Evolutionary conservation across 768 basidiomycete genomes (phyloP).

Genomic region (Lyophyllum atratum): DNA sequence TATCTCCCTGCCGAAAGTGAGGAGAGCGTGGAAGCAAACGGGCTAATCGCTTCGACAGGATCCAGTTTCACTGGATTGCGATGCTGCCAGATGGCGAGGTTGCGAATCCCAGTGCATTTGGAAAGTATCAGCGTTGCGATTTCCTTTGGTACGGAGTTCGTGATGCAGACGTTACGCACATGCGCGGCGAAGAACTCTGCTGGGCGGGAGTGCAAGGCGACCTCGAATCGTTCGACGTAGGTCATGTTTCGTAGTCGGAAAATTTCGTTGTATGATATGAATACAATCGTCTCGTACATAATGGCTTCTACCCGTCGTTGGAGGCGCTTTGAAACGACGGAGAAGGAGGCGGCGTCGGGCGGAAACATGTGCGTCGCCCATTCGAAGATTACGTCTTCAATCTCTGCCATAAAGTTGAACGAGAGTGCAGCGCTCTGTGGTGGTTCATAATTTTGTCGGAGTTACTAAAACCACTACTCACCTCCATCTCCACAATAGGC

Average conservation of each 20-base stretch:
- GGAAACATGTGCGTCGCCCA: background rate
- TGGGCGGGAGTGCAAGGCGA: background rate
- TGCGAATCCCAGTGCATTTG: background rate
- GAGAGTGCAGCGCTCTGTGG: background rate
- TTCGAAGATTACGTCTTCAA: conserved; percentile 2
- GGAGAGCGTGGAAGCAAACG: background rate
- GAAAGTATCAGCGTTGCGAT: background rate
- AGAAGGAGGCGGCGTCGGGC: background rate
- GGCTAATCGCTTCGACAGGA: background rate
- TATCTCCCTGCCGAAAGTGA: background rate
- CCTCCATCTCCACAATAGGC: background rate
- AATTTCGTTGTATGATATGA: background rate
- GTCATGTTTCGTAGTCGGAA: background rate
- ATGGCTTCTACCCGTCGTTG: background rate
- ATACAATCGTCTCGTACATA: background rate
- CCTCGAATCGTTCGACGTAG: background rate
- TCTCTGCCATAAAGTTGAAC: background rate
- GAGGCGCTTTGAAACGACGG: conserved; percentile 1
- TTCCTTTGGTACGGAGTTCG: background rate
- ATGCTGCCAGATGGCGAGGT: background rate
- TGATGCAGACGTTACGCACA: conserved; percentile 1
- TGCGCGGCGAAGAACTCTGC: background rate
- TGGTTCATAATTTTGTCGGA: background rate
- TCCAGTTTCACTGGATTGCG: background rate
- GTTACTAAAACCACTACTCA: background rate